Evolutionary conservation across 2,329 filamentous ascomycete species (phyloP).

Genomic region (Colletotrichum cuscutae): DNA sequence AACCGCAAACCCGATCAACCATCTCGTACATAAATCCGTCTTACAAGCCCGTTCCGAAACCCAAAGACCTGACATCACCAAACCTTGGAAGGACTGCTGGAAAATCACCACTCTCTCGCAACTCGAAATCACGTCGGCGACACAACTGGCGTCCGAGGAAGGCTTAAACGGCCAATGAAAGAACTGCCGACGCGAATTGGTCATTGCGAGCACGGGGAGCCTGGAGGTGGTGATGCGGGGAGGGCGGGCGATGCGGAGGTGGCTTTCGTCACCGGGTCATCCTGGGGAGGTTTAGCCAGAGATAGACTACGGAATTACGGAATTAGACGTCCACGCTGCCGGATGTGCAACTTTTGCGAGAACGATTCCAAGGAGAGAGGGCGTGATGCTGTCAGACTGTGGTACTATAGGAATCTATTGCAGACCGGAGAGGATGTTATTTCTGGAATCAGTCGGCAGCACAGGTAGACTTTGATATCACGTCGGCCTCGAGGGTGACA

Average conservation of each 20-base stretch:
- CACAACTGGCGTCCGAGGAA: conserved; percentile 12
- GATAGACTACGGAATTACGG: neutral
- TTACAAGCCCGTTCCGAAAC: neutral
- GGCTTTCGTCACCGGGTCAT: neutral
- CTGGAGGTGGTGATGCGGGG: conserved; percentile 9
- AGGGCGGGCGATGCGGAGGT: conserved; percentile 1
- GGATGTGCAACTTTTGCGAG: neutral
- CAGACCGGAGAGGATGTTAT: neutral
- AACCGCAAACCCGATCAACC: neutral
- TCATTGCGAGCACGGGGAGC: neutral
- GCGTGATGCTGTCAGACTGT: neutral
- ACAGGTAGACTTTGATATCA: neutral
- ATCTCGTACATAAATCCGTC: neutral
- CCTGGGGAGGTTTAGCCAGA: neutral
- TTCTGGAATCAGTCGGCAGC: neutral
- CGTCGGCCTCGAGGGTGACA: neutral
- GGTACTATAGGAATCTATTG: neutral
- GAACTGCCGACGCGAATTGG: conserved; percentile 18
- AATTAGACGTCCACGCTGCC: neutral
- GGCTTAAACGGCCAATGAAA: conserved; percentile 7
- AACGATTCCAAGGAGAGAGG: neutral
- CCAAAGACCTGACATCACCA: neutral
- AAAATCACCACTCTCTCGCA: neutral
- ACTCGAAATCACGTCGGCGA: neutral
- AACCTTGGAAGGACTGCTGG: neutral